Evolutionary conservation across 306 rosid species (phyloP), one percentile per base, ranked within the genome.

Genomic region (Gastrolobium bilobum): DNA sequence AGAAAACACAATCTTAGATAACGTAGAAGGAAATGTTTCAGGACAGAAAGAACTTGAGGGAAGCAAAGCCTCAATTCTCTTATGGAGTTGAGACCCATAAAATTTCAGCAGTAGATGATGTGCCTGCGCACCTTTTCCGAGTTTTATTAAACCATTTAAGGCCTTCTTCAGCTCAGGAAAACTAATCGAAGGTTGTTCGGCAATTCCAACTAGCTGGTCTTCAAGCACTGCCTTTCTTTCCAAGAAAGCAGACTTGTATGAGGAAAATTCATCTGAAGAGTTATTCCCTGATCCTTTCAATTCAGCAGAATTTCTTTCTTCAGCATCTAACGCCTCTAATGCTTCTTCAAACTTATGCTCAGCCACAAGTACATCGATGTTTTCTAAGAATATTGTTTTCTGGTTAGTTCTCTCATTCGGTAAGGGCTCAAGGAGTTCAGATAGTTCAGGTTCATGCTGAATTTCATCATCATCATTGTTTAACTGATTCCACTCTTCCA

Each of bases 331-430:
- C 71, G 91, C 99, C 83, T 91, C 92, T 78, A 95, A 77, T 69
- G 99, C 98, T 86, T 93, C 97, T 79, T 95, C 99, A 71, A 86
- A 80, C 83, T 83, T 95, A 74, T 88, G 98, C 82, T 95, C 99
- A 59, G 94, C 91, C 86, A 95, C 68, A 54, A 95, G 94, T 57
- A 90, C 81, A 79, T 95, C 98, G 43, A 95, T 60, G 69, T 80
- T 91, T 77, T 93, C 98, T 84, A 95, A 83, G 80, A 89, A 87
- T 69, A 42, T 76, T 40, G 76, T 74, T 69, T 85, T 82, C 62
- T 54, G 79, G 76, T 83, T 89, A 84, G 81, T 84, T 44, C 29
- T 76, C 82, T 86, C 87, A 61, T 63, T 78, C 61, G 86, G 66
- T 39, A 88, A 79, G 66, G 88, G 87, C 77, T 95, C 91, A 77